These are phyloP conservation scores for Candida ficus DNA, from an alignment of 805 yeast species.

Conservation along the genomic window DNA sequence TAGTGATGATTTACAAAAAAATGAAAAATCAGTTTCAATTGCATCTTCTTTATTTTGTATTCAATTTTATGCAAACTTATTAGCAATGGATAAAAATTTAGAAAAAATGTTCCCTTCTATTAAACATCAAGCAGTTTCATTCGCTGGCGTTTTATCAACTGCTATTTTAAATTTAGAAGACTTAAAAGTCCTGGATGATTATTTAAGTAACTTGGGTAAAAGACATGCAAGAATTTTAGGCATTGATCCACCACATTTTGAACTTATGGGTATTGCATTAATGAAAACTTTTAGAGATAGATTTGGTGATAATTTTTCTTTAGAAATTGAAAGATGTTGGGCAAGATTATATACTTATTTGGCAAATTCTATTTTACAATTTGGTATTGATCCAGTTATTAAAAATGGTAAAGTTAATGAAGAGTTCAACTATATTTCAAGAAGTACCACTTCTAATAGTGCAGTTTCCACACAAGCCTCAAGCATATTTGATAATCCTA, in stretches of 20 bases:
- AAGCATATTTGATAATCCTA: slow-evolving; percentile 3
- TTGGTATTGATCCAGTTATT: slow-evolving; percentile 36
- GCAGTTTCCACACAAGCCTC: slow-evolving; percentile 2
- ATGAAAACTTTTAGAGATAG: slow-evolving; percentile 64
- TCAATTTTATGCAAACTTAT: slow-evolving; percentile 68
- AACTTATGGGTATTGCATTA: slow-evolving; percentile 69
- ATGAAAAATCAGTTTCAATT: slow-evolving; percentile 28
- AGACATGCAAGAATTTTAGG: slow-evolving; percentile 72
- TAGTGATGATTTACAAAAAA: slow-evolving; percentile 26
- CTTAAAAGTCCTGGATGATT: slow-evolving; percentile 50
- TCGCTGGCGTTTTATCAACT: slow-evolving; percentile 71
- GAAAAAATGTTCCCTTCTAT: slow-evolving; percentile 68
- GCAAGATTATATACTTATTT: slow-evolving; percentile 62
- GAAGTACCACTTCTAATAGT: neutral
- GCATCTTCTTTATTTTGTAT: slow-evolving; percentile 63
- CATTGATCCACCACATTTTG: slow-evolving; percentile 62
- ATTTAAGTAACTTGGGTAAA: slow-evolving; percentile 60
- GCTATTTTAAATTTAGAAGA: slow-evolving; percentile 64
- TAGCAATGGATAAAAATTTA: slow-evolving; percentile 54
- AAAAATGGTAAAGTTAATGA: slow-evolving; percentile 26
- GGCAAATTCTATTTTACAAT: slow-evolving; percentile 59
- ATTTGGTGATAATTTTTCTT: slow-evolving; percentile 45
- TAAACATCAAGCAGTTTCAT: slow-evolving; percentile 72
- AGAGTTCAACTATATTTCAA: slow-evolving; percentile 2
- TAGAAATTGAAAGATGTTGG: slow-evolving; percentile 67